These are phyloP conservation scores for Trichoderma brevicompactum DNA, from an alignment of 2,329 filamentous ascomycete genomes.

Conservation along the genomic window DNA sequence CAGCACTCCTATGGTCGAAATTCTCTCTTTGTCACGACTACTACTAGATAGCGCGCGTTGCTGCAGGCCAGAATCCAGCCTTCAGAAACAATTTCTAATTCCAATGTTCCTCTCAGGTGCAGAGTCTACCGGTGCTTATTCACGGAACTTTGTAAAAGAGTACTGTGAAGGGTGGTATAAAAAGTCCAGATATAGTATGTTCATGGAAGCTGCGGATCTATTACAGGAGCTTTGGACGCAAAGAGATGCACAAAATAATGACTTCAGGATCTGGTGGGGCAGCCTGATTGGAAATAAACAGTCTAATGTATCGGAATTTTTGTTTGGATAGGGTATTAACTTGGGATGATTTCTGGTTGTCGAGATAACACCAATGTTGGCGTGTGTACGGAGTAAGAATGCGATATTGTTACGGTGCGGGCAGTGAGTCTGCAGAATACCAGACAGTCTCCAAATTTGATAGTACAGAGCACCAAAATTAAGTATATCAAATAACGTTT, in stretches of 20 bases:
- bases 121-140: constrained; percentile 24
- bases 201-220: constrained; percentile 22
- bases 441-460: no score
- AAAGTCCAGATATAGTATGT: constrained; percentile 29
- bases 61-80: constrained; percentile 17
- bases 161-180: constrained; percentile 29
- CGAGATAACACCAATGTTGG: no score
- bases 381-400: no score
- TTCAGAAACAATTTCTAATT: constrained; percentile 25
- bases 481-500: no score
- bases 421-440: no score
- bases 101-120: constrained; percentile 19
- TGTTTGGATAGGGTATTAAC: constrained; percentile 1
- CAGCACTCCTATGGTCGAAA: not conserved
- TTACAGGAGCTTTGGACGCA: constrained; percentile 25
- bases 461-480: no score
- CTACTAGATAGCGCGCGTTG: constrained; percentile 25
- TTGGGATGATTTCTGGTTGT: no score
- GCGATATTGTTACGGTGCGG: no score
- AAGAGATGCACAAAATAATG: constrained; percentile 7
- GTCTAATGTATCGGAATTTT: not conserved
- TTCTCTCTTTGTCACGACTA: constrained; percentile 13
- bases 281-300: constrained; percentile 6
- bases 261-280: constrained; percentile 28
- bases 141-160: constrained; percentile 21